Evolutionary conservation across 2,329 filamentous ascomycete species (phyloP).

Genomic region (Xylaria sp.): DNA sequence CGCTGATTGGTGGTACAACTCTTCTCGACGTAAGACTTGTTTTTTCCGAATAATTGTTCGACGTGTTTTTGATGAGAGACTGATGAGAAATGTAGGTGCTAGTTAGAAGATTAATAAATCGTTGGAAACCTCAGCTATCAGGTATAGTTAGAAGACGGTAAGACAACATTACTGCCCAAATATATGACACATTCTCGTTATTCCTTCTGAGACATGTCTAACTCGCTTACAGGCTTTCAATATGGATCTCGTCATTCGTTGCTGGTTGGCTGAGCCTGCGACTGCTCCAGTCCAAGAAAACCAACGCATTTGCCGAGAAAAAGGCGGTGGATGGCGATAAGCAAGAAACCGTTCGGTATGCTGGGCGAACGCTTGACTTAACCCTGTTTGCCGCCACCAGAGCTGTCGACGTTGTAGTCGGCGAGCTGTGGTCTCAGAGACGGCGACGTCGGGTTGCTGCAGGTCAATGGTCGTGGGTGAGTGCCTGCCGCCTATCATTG

Average conservation of each 20-base stretch:
- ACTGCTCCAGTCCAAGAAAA: slow-evolving; percentile 67
- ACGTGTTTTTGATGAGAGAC: neutral
- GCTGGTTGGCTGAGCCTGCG: slow-evolving; percentile 67
- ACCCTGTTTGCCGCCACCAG: slow-evolving; percentile 81
- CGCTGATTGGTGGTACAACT: slow-evolving; percentile 68
- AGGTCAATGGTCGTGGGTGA: slow-evolving; percentile 59
- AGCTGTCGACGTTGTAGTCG: slow-evolving; percentile 76
- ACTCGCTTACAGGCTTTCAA: slow-evolving; percentile 58
- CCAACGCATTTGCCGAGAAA: slow-evolving; percentile 55
- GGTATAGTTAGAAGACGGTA: slow-evolving; percentile 49
- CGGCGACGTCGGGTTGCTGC: slow-evolving; percentile 57
- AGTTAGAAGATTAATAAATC: slow-evolving; percentile 43
- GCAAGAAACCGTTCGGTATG: slow-evolving; percentile 51
- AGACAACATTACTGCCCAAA: slow-evolving; percentile 30
- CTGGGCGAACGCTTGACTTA: slow-evolving; percentile 81
- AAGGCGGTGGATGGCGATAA: slow-evolving; percentile 47
- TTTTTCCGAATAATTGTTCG: neutral
- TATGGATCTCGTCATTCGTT: slow-evolving; percentile 67
- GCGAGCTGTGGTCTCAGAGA: slow-evolving; percentile 69
- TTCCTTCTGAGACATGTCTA: slow-evolving; percentile 33
- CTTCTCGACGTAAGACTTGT: slow-evolving; percentile 63
- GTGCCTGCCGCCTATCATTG: slow-evolving; percentile 28
- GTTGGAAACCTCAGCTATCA: slow-evolving; percentile 41
- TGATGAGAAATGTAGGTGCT: slow-evolving; percentile 41
- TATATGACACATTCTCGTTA: slow-evolving; percentile 6